phyloP scores from a whole-genome alignment of 1,139 yeast species.

The Pichia sp. region DNA sequence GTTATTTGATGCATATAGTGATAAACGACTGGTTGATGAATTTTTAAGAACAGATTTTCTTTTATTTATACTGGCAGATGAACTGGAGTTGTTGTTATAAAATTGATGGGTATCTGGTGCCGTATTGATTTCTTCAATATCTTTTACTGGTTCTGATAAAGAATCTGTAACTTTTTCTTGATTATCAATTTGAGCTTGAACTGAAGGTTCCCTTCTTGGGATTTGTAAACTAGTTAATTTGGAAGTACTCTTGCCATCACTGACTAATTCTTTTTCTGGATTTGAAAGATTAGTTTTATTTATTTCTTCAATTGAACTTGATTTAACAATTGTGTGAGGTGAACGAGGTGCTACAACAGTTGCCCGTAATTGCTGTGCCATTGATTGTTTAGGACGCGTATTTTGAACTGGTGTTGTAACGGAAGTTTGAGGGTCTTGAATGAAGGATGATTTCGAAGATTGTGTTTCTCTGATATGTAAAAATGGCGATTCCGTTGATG shows the following conservation, averaged over 20 bases:
- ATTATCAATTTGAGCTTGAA: slow-evolving; percentile 11
- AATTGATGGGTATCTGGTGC: not conserved
- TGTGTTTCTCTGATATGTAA: slow-evolving; percentile 1
- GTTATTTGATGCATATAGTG: slow-evolving; percentile 1
- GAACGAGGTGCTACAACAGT: slow-evolving; percentile 7
- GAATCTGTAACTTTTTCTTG: slow-evolving; percentile 3
- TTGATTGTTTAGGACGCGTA: slow-evolving; percentile 13
- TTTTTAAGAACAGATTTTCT: slow-evolving; percentile 65
- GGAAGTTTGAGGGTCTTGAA: not conserved
- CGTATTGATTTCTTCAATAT: not conserved
- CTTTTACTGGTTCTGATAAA: not conserved
- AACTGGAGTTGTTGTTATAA: not conserved
- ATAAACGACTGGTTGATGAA: slow-evolving; percentile 18
- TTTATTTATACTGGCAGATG: slow-evolving; percentile 1
- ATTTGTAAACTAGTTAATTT: slow-evolving; percentile 12
- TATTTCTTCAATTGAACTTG: not conserved
- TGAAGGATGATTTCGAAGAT: slow-evolving; percentile 7
- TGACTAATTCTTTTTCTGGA: not conserved
- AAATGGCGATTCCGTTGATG: not conserved
- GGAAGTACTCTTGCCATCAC: not conserved
- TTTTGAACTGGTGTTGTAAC: slow-evolving; percentile 1
- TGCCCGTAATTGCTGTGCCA: slow-evolving; percentile 30
- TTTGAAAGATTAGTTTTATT: not conserved
- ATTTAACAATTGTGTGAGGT: not conserved
- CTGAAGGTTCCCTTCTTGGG: slow-evolving; percentile 21